A percentile compares a stretch with the other conserved stretches of the same genome.
Conservation (phyloP, 768 basidiomycete genomes). For the Phaeotremella fagi region DNA sequence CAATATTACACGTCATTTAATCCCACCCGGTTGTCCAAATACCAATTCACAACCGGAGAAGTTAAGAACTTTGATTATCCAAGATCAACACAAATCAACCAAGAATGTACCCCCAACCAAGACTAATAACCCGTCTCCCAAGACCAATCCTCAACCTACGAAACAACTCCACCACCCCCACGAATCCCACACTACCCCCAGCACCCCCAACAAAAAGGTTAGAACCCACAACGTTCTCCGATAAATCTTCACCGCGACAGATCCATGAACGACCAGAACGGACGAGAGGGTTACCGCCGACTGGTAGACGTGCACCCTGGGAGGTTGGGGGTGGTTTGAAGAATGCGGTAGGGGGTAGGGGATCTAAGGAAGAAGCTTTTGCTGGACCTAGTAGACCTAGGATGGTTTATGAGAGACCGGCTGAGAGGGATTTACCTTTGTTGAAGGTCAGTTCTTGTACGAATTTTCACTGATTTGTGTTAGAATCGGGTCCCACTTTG, state of each 20-base stretch:
- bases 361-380: conserved; percentile 22
- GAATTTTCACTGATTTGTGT: not conserved
- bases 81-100: too few species aligned
- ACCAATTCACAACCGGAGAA: too few species aligned
- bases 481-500: conserved; percentile 27
- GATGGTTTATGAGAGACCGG: conserved; percentile 40
- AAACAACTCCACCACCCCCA: not conserved
- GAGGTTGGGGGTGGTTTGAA: not conserved
- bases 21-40: too few species aligned
- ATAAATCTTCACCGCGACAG: conserved; percentile 28
- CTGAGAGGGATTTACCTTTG: conserved; percentile 36
- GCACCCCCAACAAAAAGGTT: conserved; percentile 1
- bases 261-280: conserved; percentile 33
- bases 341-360: not conserved
- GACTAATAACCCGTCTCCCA: not conserved
- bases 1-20: too few species aligned
- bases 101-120: not conserved
- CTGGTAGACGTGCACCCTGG: conserved; percentile 1
- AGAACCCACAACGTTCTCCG: conserved; percentile 32
- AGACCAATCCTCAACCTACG: not conserved
- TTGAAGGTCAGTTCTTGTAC: conserved; percentile 33
- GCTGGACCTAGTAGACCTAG: conserved; percentile 42
- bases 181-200: not conserved
- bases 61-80: too few species aligned
- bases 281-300: conserved; percentile 23